A percentile compares a stretch with the other conserved stretches of the same genome.
phyloP scores from a whole-genome alignment of 2,329 filamentous ascomycete genomes.

The Venturia pyrina region DNA sequence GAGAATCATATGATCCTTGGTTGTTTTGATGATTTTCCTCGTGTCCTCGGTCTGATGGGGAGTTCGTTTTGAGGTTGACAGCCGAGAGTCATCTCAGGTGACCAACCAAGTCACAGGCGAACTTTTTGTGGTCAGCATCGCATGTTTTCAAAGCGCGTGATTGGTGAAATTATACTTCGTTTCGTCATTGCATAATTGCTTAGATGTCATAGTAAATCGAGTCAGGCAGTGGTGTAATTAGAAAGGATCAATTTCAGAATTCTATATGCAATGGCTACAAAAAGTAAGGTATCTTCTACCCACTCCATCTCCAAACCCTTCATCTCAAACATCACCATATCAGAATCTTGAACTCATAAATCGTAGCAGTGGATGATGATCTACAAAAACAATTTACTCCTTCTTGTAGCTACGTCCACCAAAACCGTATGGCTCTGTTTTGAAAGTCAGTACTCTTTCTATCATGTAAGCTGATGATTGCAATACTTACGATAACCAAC shows the following conservation, averaged over 20 bases:
- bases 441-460: background rate
- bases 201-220: background rate
- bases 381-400: background rate
- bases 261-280: too few relatives aligned
- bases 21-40: background rate
- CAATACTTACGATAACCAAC: background rate
- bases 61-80: background rate
- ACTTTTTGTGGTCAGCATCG: background rate
- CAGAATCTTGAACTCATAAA: background rate
- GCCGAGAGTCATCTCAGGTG: background rate
- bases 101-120: background rate
- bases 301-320: background rate
- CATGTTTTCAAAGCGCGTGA: background rate
- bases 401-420: conserved; percentile 3
- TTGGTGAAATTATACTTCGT: background rate
- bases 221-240: background rate
- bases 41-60: background rate
- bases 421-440: background rate
- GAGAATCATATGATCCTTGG: background rate
- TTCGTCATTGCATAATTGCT: background rate
- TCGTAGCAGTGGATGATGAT: background rate
- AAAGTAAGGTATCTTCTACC: background rate
- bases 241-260: too few relatives aligned
- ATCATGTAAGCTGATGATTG: background rate
- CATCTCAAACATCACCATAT: background rate